Base-by-base conservation (phyloP, 768 basidiomycete species). In the Solioccasus polychromus region DNA sequence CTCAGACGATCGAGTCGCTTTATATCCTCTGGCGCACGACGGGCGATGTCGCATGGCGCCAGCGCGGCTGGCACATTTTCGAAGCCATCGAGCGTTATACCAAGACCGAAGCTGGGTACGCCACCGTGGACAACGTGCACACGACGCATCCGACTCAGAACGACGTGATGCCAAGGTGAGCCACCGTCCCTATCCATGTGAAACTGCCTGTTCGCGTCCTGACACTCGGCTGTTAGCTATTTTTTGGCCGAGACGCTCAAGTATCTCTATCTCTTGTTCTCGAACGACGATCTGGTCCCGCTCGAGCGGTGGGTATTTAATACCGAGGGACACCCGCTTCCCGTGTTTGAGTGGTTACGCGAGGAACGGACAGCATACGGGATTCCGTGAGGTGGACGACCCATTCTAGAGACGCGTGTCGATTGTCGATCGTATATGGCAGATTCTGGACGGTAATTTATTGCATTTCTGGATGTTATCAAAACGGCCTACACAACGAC, bases 311-410 rank as follows among this genome's bases (percentile, higher is more conserved):
- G 75, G 74, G 80, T 83, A 4, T 80, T 80, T 45, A 83, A 79
- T 50, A 83, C 80, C 0, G 81, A 83, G 62, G 90, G 87, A 5
- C 90, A 91, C 58, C 79, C 88, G 8, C 68, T 90, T 8, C 86
- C 85, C n/a, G 72, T 88, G 32, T 83, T 88, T 56, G 57, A 71
- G 42, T 88, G 84, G 85, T 77, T 73, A 3, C 53, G 54, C 22
- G 66, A 69, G 55, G 84, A 88, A 63, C 75, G 69, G 53, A 56
- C 67, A 44, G 61, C 61, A 39, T 80, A 77, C 32, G 59, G 59
- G 18, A 55, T 59, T 12, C n/a, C n/a, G n/a, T n/a, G n/a, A n/a
- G n/a, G n/a, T n/a, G n/a, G n/a, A n/a, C n/a, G n/a, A n/a, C n/a
- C n/a, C n/a, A n/a, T n/a, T n/a, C n/a, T n/a, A n/a, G n/a, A n/a